Evolutionary conservation across 768 basidiomycete genomes (phyloP).

Genomic region (Tylopilus felleus): DNA sequence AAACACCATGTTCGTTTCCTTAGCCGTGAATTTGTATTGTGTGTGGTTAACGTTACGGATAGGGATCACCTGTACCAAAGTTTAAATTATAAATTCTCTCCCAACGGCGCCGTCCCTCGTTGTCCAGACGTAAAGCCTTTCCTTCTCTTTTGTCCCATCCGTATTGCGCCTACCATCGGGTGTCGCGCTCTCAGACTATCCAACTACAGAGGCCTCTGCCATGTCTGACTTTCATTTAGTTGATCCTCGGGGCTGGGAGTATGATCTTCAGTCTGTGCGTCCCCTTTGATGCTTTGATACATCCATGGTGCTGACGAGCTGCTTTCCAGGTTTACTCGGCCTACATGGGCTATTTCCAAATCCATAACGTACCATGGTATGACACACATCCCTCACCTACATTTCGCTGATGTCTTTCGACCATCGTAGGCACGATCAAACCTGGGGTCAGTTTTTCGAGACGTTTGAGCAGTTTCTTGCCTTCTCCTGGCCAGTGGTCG

Average conservation of each 20-base stretch:
- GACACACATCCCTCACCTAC: background rate
- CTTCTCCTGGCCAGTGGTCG: conserved; percentile 82
- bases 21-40: conserved; percentile 18
- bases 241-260: conserved; percentile 75
- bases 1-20: conserved; percentile 7
- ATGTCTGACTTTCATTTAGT: conserved; percentile 74
- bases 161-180: background rate
- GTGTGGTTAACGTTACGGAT: conserved; percentile 7
- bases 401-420: background rate
- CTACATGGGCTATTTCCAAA: conserved; percentile 77
- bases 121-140: background rate
- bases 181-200: background rate
- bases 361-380: conserved; percentile 65
- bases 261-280: conserved; percentile 73
- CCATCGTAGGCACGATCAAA: conserved; percentile 62
- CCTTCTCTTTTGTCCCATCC: background rate
- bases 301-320: background rate
- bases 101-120: background rate
- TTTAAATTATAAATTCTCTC: conserved; percentile 19
- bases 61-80: conserved; percentile 3
- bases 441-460: conserved; percentile 77
- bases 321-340: conserved; percentile 58
- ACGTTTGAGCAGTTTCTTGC: conserved; percentile 76
- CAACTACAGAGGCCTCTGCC: background rate
- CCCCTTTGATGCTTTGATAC: background rate